Evolutionary conservation across 352 stramenopile species (phyloP).

Genomic region (Globisporangium yorkense): DNA sequence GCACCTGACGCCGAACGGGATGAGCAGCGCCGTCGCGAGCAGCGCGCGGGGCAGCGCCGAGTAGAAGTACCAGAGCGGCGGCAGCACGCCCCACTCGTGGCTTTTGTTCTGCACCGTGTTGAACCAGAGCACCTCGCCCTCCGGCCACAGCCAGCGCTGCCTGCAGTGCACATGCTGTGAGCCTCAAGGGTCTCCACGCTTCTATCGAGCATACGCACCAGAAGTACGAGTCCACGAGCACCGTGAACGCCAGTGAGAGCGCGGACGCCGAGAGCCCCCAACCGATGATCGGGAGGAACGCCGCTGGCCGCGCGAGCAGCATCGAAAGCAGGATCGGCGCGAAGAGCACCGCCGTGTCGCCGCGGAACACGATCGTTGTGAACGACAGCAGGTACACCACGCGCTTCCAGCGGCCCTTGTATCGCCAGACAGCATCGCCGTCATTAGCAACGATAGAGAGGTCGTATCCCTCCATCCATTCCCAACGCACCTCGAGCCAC

Average conservation of each 20-base stretch:
- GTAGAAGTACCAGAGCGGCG: constrained; percentile 96
- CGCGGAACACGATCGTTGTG: constrained; percentile 95
- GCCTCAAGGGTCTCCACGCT: no score
- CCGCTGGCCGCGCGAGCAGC: constrained; percentile 63
- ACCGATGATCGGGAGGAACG: constrained; percentile 69
- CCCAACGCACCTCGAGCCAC: constrained; percentile 41
- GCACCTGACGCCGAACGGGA: constrained; percentile 80
- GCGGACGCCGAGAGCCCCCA: constrained; percentile 78
- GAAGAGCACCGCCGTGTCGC: constrained; percentile 95
- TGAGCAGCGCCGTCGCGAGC: constrained; percentile 71
- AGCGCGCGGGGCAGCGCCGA: constrained; percentile 90
- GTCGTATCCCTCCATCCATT: neutral
- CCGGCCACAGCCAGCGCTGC: constrained; percentile 94
- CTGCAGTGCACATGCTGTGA: constrained; percentile 1
- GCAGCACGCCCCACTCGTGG: constrained; percentile 94
- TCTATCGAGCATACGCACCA: constrained; percentile 41
- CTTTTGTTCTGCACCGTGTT: constrained; percentile 96
- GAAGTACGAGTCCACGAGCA: constrained; percentile 92
- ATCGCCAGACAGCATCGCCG: no score
- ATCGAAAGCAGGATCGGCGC: constrained; percentile 90
- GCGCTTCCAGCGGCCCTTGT: constrained; percentile 29
- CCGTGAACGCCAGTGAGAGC: constrained; percentile 71
- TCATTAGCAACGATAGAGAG: no score
- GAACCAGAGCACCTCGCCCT: constrained; percentile 97
- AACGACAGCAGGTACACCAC: constrained; percentile 86